Base-by-base conservation (phyloP, 2,329 filamentous ascomycete genomes). In the Pyricularia pennisetigena region DNA sequence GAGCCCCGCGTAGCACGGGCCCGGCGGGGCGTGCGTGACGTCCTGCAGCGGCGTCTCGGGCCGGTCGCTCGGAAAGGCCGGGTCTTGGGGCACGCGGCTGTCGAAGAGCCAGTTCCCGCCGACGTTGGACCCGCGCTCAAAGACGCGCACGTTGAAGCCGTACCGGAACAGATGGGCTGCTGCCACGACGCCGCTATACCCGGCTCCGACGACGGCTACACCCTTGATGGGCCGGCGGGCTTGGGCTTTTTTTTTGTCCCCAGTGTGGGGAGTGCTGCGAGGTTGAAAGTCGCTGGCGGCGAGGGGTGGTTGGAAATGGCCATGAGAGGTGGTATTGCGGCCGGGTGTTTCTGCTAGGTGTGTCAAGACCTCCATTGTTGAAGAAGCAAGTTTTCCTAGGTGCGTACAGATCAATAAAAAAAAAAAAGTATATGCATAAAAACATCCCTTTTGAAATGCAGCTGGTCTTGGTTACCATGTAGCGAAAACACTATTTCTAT, bases 1-100 rank as follows among this genome's bases (percentile, higher is more conserved):
- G 8, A 94, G 78, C 2, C 83, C 82, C 5, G 76, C 77, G 69
- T 84, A 78, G 83, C 85, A 80, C 82, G 93, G 78, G 0, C 0
- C 76, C 14, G 61, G 66, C 24, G 66, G 66, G 24, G 66, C 66
- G 16, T 67, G 66, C 14, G 30, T 28, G 12, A 57, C 8, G 26
- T 62, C n/a, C 28, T 66, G 24, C 65, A 41, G 29, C 23, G 65
- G 29, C 24, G 30, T n/a, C 65, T 66, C 23, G 0, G 75, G 75
- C 1, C 61, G 71, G 49, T 73, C 70, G 68, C 74, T 76, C 0
- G 79, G 78, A 63, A 78, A 81, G 0, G 73, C 67, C 1, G 77
- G 73, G 59, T 77, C 74, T 14, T 72, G 72, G 0, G 77, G 70
- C 6, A 72, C 66, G 5, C 74, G 73, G 12, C 74, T 70, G 24